phyloP scores from a whole-genome alignment of 2,329 filamentous ascomycete genomes.

The Aspergillus ibericus region DNA sequence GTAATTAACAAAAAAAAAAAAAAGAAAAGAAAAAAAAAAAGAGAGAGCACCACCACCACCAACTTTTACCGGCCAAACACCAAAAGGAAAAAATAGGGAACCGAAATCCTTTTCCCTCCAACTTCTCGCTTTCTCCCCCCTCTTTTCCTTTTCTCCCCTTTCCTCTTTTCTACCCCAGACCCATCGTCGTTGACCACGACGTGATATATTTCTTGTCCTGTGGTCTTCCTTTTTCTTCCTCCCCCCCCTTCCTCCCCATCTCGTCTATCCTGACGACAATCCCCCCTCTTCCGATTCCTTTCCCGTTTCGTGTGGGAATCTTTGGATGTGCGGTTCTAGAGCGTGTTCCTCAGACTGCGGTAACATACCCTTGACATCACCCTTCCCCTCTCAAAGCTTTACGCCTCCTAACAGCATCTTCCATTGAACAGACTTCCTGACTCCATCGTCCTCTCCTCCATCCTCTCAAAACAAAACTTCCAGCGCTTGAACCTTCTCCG shows the following conservation, averaged over 20 bases:
- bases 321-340: conserved; percentile 25
- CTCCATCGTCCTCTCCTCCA: conserved; percentile 13
- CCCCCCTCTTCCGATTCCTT: conserved; percentile 7
- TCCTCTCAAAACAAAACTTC: not conserved
- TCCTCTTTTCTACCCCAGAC: conserved; percentile 17
- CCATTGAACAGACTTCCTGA: conserved; percentile 6
- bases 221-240: conserved; percentile 20
- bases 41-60: conserved; percentile 12
- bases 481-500: conserved; percentile 12
- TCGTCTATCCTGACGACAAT: conserved; percentile 9
- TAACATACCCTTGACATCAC: conserved; percentile 23
- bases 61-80: conserved; percentile 7
- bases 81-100: conserved; percentile 18
- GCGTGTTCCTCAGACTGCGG: conserved; percentile 20
- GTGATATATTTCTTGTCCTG: conserved; percentile 13
- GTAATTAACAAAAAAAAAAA: conserved; percentile 6
- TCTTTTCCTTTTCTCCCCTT: conserved; percentile 13
- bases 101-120: conserved; percentile 13
- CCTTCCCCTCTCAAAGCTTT: not conserved
- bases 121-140: conserved; percentile 17
- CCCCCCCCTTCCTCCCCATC: conserved; percentile 9
- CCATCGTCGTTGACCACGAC: conserved; percentile 25
- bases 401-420: conserved; percentile 7
- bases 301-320: conserved; percentile 14
- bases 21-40: conserved; percentile 5